Base-by-base conservation (phyloP, 2,329 filamentous ascomycete species). In the Aspergillus sp. region DNA sequence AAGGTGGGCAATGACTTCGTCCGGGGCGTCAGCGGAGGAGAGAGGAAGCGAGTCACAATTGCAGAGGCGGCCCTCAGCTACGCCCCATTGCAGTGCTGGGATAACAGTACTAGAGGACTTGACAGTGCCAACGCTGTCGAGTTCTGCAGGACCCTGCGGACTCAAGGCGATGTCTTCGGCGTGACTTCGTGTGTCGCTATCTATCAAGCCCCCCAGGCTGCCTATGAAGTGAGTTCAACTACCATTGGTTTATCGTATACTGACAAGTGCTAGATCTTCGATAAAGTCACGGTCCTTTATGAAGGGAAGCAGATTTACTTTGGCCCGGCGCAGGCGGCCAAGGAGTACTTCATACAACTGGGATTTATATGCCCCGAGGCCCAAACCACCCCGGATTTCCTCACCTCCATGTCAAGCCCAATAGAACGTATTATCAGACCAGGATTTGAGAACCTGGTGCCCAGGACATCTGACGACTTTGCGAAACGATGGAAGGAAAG, bases 381-480 rank as follows among this genome's bases (percentile, higher is more conserved):
- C 8, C 59, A 62, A 46, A 57, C 54, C 1, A 55, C 59, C 1
- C 50, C 53, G 1, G 59, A 62, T 37, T 62, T 62, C 12, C 24
- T 62, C 37, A 59, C 59, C 7, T 62, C 59, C 1, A 56, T 62
- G 48, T 89, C 87, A 0, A 88, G 86, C 62, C 82, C 85, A 0
- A 66, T 72, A 0, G 86, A 90, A 70, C 78, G 87, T 37, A 71
- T 76, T 19, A 72, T 83, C 0, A 76, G 77, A 4, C 63, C 77
- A 1, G 88, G 87, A 0, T 86, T 81, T 17, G 62, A 62, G 39
- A 39, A 55, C 56, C 77, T 75, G 48, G 83, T 87, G 0, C 89
- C 89, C 1, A 79, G 86, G 3, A 89, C 87, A 0, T 77, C 88
- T 0, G 86, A 89, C 27, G 88, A 91, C 2, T 90, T 91, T 63